Evolutionary conservation across 495 filamentous ascomycete genomes (phyloP).

Genomic region (Emericellopsis terricola): DNA sequence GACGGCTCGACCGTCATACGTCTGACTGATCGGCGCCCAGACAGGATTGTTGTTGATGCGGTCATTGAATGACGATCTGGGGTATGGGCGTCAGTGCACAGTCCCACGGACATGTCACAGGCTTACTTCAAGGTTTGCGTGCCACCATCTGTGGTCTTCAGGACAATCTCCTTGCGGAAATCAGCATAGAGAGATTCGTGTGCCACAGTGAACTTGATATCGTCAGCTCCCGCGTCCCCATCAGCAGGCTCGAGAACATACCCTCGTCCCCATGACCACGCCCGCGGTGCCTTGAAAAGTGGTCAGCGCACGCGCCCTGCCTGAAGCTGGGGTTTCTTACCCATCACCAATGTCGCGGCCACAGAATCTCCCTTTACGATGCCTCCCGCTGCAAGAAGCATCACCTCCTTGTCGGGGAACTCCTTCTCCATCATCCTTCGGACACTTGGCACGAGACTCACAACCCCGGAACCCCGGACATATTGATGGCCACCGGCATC

Average conservation of each 20-base stretch:
- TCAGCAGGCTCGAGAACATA: slow-evolving; percentile 7
- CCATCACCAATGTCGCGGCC: slow-evolving; percentile 45
- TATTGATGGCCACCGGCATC: slow-evolving; percentile 67
- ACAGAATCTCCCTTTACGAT: slow-evolving; percentile 49
- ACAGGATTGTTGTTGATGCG: slow-evolving; percentile 40
- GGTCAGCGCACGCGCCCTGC: too few relatives aligned
- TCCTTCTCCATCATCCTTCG: slow-evolving; percentile 29
- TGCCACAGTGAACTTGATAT: slow-evolving; percentile 37
- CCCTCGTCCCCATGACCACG: slow-evolving; percentile 53
- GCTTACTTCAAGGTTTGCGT: slow-evolving; percentile 36
- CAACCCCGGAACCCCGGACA: slow-evolving; percentile 34
- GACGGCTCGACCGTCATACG: slow-evolving; percentile 51
- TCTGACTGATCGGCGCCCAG: slow-evolving; percentile 45
- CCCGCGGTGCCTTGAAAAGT: slow-evolving; percentile 39
- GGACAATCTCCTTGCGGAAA: slow-evolving; percentile 41
- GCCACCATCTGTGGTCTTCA: slow-evolving; percentile 45
- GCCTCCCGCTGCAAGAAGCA: slow-evolving; percentile 54
- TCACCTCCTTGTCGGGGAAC: slow-evolving; percentile 20
- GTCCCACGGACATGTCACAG: background rate
- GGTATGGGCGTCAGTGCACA: background rate
- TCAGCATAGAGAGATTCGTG: slow-evolving; percentile 40
- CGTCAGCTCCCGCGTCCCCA: background rate
- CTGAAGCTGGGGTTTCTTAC: too few relatives aligned
- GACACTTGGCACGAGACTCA: slow-evolving; percentile 21
- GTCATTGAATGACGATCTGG: slow-evolving; percentile 48